Evolutionary conservation across 768 basidiomycete species (phyloP), one percentile per base, ranked within the genome.

Genomic region (Xerocomellus chrysenteron): DNA sequence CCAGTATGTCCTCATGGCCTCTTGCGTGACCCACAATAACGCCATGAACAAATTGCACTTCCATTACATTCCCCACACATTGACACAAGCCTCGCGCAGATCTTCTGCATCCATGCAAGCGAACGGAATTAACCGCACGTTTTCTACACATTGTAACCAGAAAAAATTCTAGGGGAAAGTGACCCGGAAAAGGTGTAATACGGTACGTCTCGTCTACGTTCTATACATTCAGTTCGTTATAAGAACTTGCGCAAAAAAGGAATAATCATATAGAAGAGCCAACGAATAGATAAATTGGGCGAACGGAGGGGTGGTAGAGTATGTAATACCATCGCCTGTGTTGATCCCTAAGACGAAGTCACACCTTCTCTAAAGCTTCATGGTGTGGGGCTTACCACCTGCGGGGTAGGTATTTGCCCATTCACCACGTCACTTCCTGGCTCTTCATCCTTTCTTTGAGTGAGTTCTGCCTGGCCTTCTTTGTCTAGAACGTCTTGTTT

Each of bases 191-290:
- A 35, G 3, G 57, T 30, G 50, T 59, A 62, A 59, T 55, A 53
- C 24, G 5, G 41, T 45, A 50, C 48, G 39, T 54, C 48, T 37
- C 57, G 37, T 68, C 63, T 67, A 60, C 30, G 30, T 58, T 69
- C 70, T 68, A 71, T 57, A 62, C 72, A 52, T 35, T 47, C 43
- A 30, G 47, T 43, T 43, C 44, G 45, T 65, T 24, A 69, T 50
- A 56, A 59, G 43, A 63, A 58, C 54, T 67, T 70, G 58, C 62
- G 70, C 47, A 71, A 68, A 65, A 73, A 71, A 61, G 70, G 70
- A 73, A 72, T 72, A 73, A 72, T 65, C 70, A 72, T 73, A 72
- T 70, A 72, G 55, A 73, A 72, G 21, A 73, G 59, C 70, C 70
- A 72, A 19, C 70, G 72, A 54, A 71, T 68, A 58, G 68, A 70